phyloP scores from a whole-genome alignment of 1,139 yeast genomes.

The Trichomonascaceae sp. region DNA sequence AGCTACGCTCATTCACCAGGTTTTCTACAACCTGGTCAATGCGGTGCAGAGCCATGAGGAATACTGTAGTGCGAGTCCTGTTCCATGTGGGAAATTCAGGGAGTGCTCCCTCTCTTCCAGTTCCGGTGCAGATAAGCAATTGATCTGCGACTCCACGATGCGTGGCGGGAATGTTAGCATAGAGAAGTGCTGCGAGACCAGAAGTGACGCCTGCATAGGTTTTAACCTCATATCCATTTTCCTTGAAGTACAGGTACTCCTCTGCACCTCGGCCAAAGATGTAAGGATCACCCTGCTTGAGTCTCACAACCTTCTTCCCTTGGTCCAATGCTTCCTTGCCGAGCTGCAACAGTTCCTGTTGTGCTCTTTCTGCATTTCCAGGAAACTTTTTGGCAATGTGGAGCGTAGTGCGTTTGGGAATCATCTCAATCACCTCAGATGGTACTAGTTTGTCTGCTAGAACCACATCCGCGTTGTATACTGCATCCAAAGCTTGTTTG shows the following conservation, averaged over 20 bases:
- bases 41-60: conserved; percentile 83
- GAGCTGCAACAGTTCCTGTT: conserved; percentile 58
- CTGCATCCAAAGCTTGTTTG: conserved; percentile 71
- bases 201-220: conserved; percentile 88
- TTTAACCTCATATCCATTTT: conserved; percentile 53
- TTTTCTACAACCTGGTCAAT: conserved; percentile 53
- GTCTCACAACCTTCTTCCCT: conserved; percentile 72
- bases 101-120: conserved; percentile 76
- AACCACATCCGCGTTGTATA: conserved; percentile 68
- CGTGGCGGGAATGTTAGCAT: conserved; percentile 78
- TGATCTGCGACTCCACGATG: conserved; percentile 91
- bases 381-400: conserved; percentile 92
- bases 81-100: conserved; percentile 72
- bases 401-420: conserved; percentile 60
- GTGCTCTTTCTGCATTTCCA: conserved; percentile 93
- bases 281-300: conserved; percentile 96
- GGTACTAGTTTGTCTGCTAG: conserved; percentile 92
- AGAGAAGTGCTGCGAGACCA: conserved; percentile 81
- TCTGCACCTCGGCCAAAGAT: conserved; percentile 97
- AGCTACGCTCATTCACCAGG: conserved; percentile 38
- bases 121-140: conserved; percentile 86
- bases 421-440: conserved; percentile 65
- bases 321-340: conserved; percentile 52
- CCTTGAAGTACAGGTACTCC: conserved; percentile 56
- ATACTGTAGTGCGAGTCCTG: conserved; percentile 64